These are phyloP conservation scores for Coemansia sp. DNA, from an alignment of 192 early-diverging fungal species.

Conservation along the genomic window DNA sequence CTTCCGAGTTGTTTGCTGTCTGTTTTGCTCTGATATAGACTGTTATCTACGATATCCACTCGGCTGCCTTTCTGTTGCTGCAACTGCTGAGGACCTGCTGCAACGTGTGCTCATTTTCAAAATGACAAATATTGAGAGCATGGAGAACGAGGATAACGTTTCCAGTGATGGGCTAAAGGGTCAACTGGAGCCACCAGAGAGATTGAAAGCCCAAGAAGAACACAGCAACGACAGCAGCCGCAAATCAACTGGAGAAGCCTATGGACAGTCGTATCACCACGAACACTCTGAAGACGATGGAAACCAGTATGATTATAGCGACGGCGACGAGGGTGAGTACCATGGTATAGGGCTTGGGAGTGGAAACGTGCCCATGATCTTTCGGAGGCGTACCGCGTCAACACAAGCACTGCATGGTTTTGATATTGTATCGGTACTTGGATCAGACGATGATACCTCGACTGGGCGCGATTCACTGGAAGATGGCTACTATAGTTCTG, in stretches of 20 bases:
- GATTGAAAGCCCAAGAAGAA: background rate
- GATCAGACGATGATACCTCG: conserved; percentile 8
- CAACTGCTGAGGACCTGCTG: background rate
- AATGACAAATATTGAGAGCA: background rate
- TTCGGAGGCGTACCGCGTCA: conserved; percentile 41
- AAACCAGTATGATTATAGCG: background rate
- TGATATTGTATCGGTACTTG: conserved; percentile 26
- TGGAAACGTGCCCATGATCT: conserved; percentile 15
- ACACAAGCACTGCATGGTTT: conserved; percentile 43
- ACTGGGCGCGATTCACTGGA: background rate
- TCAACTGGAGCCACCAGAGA: background rate
- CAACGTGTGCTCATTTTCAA: background rate
- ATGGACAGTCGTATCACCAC: background rate
- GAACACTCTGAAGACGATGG: background rate
- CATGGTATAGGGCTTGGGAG: background rate
- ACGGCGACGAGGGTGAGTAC: background rate
- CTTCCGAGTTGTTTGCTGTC: too few species aligned
- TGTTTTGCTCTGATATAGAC: too few species aligned
- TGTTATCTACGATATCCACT: background rate
- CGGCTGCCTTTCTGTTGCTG: background rate
- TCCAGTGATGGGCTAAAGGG: background rate
- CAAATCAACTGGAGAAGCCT: background rate
- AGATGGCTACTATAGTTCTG: conserved; percentile 7
- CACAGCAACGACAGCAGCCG: background rate
- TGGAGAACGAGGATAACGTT: background rate